Conservation (phyloP, 2,329 filamentous ascomycete species). For the Fusarium duplospermum region DNA sequence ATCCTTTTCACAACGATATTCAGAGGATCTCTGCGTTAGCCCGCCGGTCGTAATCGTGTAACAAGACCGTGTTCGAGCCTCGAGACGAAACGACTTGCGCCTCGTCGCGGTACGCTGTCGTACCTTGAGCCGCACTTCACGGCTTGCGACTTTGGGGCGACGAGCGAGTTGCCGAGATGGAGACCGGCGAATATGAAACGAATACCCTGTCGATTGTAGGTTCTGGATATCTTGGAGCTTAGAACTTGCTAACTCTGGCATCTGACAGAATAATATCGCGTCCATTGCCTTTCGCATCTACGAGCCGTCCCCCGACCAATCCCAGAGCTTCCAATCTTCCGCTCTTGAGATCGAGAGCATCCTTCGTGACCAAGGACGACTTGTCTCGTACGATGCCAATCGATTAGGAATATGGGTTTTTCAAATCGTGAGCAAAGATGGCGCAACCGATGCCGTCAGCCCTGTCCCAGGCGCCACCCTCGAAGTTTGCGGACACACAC, state of each 20-base stretch:
- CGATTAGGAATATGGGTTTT: conserved; percentile 68
- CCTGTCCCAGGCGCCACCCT: conserved; percentile 53
- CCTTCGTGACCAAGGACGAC: conserved; percentile 63
- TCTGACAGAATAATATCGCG: conserved; percentile 65
- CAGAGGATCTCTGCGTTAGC: conserved; percentile 28
- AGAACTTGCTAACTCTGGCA: conserved; percentile 30
- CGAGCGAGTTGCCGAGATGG: conserved; percentile 64
- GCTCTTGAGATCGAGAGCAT: conserved; percentile 64
- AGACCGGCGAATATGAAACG: conserved; percentile 72
- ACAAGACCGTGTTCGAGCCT: conserved; percentile 6
- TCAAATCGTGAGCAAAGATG: conserved; percentile 58
- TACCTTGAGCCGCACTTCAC: conserved; percentile 42
- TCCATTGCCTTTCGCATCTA: conserved; percentile 67
- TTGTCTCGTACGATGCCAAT: conserved; percentile 64
- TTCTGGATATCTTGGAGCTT: not conserved
- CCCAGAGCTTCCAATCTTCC: conserved; percentile 57
- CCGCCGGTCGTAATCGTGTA: conserved; percentile 5
- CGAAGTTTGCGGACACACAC: conserved; percentile 57
- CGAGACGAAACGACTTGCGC: conserved; percentile 29
- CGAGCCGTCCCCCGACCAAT: conserved; percentile 58
- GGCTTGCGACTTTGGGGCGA: conserved; percentile 43
- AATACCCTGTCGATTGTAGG: conserved; percentile 69
- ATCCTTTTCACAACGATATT: conserved; percentile 32
- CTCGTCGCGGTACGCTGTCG: conserved; percentile 32
- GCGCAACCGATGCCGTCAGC: conserved; percentile 38